Percentiles rank a stretch among this genome's conserved stretches.
These are phyloP conservation scores for Vicia sativa DNA, from an alignment of 306 rosid genomes.

Conservation along the genomic window DNA sequence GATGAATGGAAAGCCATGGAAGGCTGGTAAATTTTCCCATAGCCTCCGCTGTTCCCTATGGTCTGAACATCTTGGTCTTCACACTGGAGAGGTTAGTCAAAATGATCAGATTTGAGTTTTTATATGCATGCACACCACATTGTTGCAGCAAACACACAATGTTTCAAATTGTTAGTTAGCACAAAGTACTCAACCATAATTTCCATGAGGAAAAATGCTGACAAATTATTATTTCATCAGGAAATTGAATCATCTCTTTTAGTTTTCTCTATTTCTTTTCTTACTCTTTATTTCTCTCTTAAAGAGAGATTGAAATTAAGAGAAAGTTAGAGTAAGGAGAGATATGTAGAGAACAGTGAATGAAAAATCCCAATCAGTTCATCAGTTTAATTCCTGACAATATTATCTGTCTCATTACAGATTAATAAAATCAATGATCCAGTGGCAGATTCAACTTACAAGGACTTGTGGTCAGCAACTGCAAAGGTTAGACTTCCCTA, in stretches of 20 bases:
- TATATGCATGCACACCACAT: background rate
- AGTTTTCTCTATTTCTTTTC: too few relatives aligned
- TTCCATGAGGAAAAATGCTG: background rate
- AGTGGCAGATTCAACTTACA: slow-evolving; percentile 77
- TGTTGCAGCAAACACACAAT: background rate
- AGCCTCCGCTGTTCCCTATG: slow-evolving; percentile 90
- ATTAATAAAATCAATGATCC: slow-evolving; percentile 71
- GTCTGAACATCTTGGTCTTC: slow-evolving; percentile 97
- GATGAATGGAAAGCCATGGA: slow-evolving; percentile 93
- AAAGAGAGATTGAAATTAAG: too few relatives aligned
- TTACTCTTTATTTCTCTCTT: too few relatives aligned
- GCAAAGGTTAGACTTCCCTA: slow-evolving; percentile 69
- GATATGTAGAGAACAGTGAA: too few relatives aligned
- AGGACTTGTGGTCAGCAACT: slow-evolving; percentile 82
- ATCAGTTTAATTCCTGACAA: slow-evolving; percentile 3
- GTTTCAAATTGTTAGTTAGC: background rate
- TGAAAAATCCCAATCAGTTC: background rate
- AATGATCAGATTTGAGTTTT: slow-evolving; percentile 26
- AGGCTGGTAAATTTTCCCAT: slow-evolving; percentile 83
- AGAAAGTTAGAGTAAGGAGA: too few relatives aligned
- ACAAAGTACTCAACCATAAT: background rate
- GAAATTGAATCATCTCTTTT: too few relatives aligned
- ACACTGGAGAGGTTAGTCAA: slow-evolving; percentile 63
- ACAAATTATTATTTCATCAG: background rate
- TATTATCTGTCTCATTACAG: slow-evolving; percentile 42